These are phyloP conservation scores for Trichophyton schoenleinii DNA, from an alignment of 2,329 filamentous ascomycete species.

Conservation along the genomic window DNA sequence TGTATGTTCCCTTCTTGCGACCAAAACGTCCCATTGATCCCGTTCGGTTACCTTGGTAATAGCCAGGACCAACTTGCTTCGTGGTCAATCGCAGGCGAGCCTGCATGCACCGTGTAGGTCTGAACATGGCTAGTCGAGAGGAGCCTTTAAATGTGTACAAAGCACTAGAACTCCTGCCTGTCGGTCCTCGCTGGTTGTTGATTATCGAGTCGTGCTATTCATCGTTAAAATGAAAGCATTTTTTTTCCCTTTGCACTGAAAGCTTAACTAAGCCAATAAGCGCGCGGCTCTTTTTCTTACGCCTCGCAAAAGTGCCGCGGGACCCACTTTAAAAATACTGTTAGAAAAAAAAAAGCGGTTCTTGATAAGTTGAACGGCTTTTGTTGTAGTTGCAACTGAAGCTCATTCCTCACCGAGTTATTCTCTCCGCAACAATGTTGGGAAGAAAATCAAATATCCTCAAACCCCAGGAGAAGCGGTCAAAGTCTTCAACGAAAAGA, in stretches of 20 bases:
- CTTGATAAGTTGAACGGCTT: neutral
- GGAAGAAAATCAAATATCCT: constrained; percentile 30
- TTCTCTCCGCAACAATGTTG: constrained; percentile 23
- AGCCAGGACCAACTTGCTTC: constrained; percentile 85
- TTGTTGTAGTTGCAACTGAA: neutral
- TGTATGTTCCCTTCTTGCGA: constrained; percentile 42
- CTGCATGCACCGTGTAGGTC: constrained; percentile 42
- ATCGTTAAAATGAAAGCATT: neutral
- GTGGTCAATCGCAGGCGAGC: constrained; percentile 73
- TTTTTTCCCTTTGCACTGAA: neutral
- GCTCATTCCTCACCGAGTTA: neutral
- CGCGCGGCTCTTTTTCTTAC: neutral
- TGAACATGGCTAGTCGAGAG: constrained; percentile 26
- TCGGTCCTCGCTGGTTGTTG: neutral
- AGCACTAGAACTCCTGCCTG: neutral
- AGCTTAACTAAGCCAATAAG: constrained; percentile 1
- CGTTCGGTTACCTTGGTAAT: constrained; percentile 90
- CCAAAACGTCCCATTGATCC: constrained; percentile 81
- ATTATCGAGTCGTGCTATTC: neutral
- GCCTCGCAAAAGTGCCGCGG: neutral
- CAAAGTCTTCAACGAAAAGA: constrained; percentile 37
- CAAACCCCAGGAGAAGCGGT: constrained; percentile 26
- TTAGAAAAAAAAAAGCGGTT: neutral
- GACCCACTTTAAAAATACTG: constrained; percentile 2
- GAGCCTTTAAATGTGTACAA: neutral